These are phyloP conservation scores for Tylopilus sp. DNA, from an alignment of 1,284 basidiomycete genomes.

Conservation along the genomic window DNA sequence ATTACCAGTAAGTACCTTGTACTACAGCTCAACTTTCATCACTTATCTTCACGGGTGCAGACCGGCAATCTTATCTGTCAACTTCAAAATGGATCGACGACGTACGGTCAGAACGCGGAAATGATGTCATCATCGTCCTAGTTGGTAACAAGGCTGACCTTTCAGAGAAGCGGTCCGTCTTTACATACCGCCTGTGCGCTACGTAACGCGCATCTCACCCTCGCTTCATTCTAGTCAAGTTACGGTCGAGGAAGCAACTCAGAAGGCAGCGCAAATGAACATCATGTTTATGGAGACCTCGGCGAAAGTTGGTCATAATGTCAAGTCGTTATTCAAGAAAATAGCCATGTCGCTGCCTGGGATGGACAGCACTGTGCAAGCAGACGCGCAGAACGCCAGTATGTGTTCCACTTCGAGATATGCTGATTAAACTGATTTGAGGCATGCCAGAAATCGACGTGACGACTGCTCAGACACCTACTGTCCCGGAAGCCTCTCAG, in stretches of 20 bases:
- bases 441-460: slow-evolving; percentile 71
- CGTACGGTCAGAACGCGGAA: slow-evolving; percentile 93
- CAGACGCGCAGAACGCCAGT: slow-evolving; percentile 71
- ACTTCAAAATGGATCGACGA: slow-evolving; percentile 99
- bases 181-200: slow-evolving; percentile 18
- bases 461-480: slow-evolving; percentile 54
- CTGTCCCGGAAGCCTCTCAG: slow-evolving; percentile 72
- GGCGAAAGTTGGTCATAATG: slow-evolving; percentile 98
- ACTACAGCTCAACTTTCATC: background rate
- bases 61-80: slow-evolving; percentile 93
- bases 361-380: slow-evolving; percentile 79
- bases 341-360: slow-evolving; percentile 97
- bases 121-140: slow-evolving; percentile 97
- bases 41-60: slow-evolving; percentile 39
- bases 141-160: slow-evolving; percentile 99
- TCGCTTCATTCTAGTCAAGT: slow-evolving; percentile 68
- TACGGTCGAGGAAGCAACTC: slow-evolving; percentile 95
- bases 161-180: slow-evolving; percentile 77
- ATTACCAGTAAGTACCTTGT: slow-evolving; percentile 77
- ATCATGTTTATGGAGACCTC: slow-evolving; percentile 99
- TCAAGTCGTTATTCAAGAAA: slow-evolving; percentile 98
- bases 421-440: slow-evolving; percentile 6
- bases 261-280: slow-evolving; percentile 86
- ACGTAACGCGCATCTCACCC: slow-evolving; percentile 7
- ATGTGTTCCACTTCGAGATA: slow-evolving; percentile 28